phyloP scores from a whole-genome alignment of 495 filamentous ascomycete species.

The Penicillium cinerascens region DNA sequence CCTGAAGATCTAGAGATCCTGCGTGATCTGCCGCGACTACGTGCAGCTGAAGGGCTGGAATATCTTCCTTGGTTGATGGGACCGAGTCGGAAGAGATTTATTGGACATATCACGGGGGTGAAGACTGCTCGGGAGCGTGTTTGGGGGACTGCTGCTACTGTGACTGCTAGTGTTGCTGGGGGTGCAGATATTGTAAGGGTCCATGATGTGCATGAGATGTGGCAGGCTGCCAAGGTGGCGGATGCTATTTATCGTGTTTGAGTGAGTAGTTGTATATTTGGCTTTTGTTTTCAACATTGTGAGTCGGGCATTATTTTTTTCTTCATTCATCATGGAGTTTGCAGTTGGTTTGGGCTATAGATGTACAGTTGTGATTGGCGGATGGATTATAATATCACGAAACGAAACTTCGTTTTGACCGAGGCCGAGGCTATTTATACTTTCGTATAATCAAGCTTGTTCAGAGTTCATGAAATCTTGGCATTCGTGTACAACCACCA shows the following conservation, averaged over 20 bases:
- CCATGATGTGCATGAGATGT: constrained; percentile 92
- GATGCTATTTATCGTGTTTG: constrained; percentile 79
- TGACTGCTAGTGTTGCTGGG: constrained; percentile 82
- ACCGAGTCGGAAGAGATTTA: constrained; percentile 84
- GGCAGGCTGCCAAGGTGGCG: constrained; percentile 78
- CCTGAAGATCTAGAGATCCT: constrained; percentile 79
- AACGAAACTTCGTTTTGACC: background rate
- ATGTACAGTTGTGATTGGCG: background rate
- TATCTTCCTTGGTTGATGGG: constrained; percentile 88
- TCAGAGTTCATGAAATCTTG: background rate
- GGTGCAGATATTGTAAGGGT: constrained; percentile 94
- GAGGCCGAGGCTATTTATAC: background rate
- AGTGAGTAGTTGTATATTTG: constrained; percentile 8
- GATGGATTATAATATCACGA: constrained; percentile 1
- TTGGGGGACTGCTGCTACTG: constrained; percentile 87
- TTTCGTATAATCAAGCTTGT: background rate
- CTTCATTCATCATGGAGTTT: constrained; percentile 32
- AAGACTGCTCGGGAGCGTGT: constrained; percentile 59
- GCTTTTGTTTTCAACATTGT: constrained; percentile 30
- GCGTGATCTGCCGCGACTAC: constrained; percentile 58
- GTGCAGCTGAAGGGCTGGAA: constrained; percentile 58
- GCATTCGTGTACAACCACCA: background rate
- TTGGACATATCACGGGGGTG: constrained; percentile 79
- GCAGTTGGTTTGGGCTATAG: background rate
- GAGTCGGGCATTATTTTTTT: constrained; percentile 2